Conservation (phyloP, 2,329 filamentous ascomycete genomes). For the Plectosphaerella sp. region DNA sequence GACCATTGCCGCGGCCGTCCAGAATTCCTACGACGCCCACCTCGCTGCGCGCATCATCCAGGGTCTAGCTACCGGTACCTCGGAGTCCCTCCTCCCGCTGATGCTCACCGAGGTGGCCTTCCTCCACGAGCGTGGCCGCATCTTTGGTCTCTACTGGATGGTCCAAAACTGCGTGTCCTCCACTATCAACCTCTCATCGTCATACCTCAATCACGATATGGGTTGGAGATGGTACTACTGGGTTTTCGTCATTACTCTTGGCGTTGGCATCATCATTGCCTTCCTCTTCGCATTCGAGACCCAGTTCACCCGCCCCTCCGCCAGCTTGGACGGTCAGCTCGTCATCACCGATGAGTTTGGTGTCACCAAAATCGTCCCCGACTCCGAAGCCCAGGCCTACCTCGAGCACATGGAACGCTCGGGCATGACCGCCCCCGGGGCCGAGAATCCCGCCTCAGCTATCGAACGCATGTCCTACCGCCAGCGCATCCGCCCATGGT, state of each 20-base stretch:
- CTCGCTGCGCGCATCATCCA: constrained; percentile 29
- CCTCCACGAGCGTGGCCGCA: constrained; percentile 28
- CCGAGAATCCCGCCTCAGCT: background rate
- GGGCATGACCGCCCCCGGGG: background rate
- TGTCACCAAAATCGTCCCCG: constrained; percentile 26
- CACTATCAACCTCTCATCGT: constrained; percentile 25
- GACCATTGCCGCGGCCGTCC: constrained; percentile 26
- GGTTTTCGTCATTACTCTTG: constrained; percentile 29
- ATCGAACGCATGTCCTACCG: constrained; percentile 8
- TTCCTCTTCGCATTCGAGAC: constrained; percentile 35
- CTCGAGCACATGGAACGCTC: constrained; percentile 6
- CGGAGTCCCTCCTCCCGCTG: constrained; percentile 31
- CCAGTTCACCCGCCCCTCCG: constrained; percentile 25
- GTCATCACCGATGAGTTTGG: constrained; percentile 31
- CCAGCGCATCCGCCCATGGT: constrained; percentile 26
- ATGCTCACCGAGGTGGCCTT: constrained; percentile 34
- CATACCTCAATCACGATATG: constrained; percentile 27
- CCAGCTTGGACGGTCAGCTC: constrained; percentile 25
- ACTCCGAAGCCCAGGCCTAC: constrained; percentile 20
- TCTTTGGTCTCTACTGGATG: constrained; percentile 33
- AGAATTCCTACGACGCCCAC: constrained; percentile 27
- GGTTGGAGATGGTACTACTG: constrained; percentile 38
- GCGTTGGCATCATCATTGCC: constrained; percentile 27
- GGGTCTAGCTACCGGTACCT: constrained; percentile 30
- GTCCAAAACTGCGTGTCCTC: constrained; percentile 28